Base-by-base conservation (phyloP, 2,329 filamentous ascomycete genomes). In the Endoconidiophora polonica region DNA sequence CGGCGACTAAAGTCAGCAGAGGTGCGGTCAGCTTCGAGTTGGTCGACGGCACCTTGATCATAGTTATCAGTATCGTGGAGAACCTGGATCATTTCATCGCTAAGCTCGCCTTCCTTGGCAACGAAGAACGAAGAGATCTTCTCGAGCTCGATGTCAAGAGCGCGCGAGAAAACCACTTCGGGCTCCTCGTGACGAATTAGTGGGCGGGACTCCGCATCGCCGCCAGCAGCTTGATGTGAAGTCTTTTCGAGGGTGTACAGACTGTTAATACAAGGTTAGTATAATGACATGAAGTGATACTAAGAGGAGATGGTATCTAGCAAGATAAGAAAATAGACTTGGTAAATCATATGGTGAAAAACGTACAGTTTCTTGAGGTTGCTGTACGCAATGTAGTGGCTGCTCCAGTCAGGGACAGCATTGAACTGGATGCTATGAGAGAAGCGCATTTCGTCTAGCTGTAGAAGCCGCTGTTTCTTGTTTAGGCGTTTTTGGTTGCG, bases 351-450 rank as follows among this genome's bases (percentile, higher is more conserved):
- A 18, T 18, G 16, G 16, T 18, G 16, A 18, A 18, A 18, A 18
- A 18, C 83, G 61, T 65, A 93, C 86, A 95, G 76, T 72, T 98
- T 98, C 73, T 98, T 98, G 59, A 98, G 76, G 61, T 95, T 96
- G 69, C 88, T 95, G 67, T 98, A 98, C 54, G 88, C 85, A 62
- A 98, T 93, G 66, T 98, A 98, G 66, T 96, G 80, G 60, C 81
- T 88, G 70, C 86, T 95, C 91, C 91, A 98, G 67, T 98, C 91
- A n/a, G 91, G 91, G 59, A 98, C 91, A 56, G 91, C 88, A 70
- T 98, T 98, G 70, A 98, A 98, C 72, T 98, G 91, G 59, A 98
- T 82, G 67, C 90, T 96, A 65, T 98, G 91, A 16, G 90, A 96
- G 73, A 98, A 98, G 81, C 96, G 96, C 91, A 98, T 98, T 62